Evolutionary conservation across 306 rosid species (phyloP).

Genomic region (Dicorynia guianensis): DNA sequence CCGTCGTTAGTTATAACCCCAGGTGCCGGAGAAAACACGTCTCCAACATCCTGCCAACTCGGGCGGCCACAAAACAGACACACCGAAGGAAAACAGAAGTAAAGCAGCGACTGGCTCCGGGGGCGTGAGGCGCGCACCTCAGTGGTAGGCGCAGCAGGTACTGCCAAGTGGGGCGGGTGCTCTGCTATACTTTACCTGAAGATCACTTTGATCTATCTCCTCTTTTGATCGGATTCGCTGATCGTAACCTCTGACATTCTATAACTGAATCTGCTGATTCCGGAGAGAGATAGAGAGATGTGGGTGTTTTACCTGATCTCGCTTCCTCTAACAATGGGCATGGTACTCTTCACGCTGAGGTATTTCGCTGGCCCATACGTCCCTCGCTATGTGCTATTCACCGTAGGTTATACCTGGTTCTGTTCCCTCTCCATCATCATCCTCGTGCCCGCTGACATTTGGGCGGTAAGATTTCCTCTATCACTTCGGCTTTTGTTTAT

Average conservation of each 20-base stretch:
- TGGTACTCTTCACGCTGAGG: conserved; percentile 77
- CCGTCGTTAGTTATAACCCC: background rate
- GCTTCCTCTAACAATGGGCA: conserved; percentile 82
- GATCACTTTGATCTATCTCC: conserved; percentile 20
- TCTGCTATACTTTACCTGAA: background rate
- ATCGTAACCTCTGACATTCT: background rate
- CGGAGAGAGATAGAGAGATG: conserved; percentile 50
- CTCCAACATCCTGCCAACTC: background rate
- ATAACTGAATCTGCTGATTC: background rate
- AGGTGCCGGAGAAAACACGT: background rate
- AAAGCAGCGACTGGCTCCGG: background rate
- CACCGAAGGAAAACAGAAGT: background rate
- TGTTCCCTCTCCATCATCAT: conserved; percentile 92
- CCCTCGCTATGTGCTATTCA: conserved; percentile 88
- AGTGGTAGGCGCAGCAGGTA: background rate
- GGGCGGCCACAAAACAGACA: background rate
- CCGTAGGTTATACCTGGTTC: conserved; percentile 97
- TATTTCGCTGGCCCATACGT: conserved; percentile 89
- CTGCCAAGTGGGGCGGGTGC: conserved; percentile 25
- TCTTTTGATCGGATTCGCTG: conserved; percentile 24
- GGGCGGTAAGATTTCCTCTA: conserved; percentile 65
- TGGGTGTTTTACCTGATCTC: conserved; percentile 98
- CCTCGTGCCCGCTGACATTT: conserved; percentile 97
- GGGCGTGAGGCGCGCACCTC: conserved; percentile 17
- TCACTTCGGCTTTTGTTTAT: background rate